Evolutionary conservation across 2,329 filamentous ascomycete genomes (phyloP), one percentile per base, ranked within the genome.

Genomic region (Alternaria tenuissima): DNA sequence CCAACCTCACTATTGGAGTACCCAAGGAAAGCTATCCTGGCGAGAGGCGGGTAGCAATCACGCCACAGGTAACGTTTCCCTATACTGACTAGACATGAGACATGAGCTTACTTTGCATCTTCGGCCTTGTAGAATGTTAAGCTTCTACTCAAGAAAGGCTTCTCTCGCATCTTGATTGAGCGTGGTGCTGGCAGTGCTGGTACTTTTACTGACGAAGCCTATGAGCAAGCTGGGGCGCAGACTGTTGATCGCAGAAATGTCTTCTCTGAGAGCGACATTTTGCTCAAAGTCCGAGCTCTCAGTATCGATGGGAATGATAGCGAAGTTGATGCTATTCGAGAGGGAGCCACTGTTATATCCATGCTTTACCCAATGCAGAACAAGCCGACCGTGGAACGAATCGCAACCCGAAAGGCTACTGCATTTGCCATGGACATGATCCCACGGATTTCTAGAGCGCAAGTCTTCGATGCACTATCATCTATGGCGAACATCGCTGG

Each of bases 401-500:
- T 96, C 61, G 89, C 91, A 26, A 83, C 84, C 38, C 87, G 87
- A 49, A 89, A 90, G 28, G 88, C 89, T 2, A 96, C 92, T 1
- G 82, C 87, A 16, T 95, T 97, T 74, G 92, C 93, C 22, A 96
- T 97, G 93, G 93, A 97, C 75, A 90, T 94, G 88, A 90, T 97
- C 53, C 93, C 93, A 16, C 88, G 93, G 41, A 96, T 96, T 69
- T 96, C 93, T 1, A 87, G 93, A 47, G 93, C 93, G 1, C 93
- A 96, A 76, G 89, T 91, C 0, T 96, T 96, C 70, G 93, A 96
- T 79, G 93, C 92, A 0, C 83, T 96, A 57, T 93, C 92, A 77
- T 95, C 91, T 9, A 96, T 96, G 93, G 93, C 93, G 61, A 96
- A 96, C 70, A 96, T 96, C 80, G 92, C 93, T 22, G 93, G 93